Conservation (phyloP, 441 rosid genomes). For the Pelargonium exstipulatum region DNA sequence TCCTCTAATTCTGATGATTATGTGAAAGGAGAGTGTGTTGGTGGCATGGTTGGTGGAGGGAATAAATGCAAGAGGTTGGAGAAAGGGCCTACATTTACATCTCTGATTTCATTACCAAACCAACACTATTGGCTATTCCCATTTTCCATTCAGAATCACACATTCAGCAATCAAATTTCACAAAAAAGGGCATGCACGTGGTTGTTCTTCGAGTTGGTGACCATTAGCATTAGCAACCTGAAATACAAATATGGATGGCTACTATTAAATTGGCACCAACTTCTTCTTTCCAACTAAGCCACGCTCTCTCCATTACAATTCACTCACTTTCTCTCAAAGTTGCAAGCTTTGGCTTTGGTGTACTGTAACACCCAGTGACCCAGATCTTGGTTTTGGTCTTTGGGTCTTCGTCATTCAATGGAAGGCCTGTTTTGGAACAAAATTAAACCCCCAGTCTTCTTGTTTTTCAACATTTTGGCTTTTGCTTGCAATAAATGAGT, state of each 20-base stretch:
- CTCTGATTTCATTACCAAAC: neutral
- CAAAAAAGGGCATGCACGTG: neutral
- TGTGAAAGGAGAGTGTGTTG: neutral
- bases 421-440: neutral
- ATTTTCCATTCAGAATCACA: neutral
- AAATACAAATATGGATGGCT: neutral
- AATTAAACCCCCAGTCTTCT: neutral
- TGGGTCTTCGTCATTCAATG: neutral
- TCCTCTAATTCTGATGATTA: neutral
- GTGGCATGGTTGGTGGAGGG: conserved; percentile 2
- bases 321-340: neutral
- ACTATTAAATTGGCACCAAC: neutral
- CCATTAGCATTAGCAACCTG: neutral
- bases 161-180: too few relatives aligned
- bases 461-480: neutral
- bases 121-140: neutral
- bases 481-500: neutral
- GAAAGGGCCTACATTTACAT: neutral
- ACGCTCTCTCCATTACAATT: too few relatives aligned
- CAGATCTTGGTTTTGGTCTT: neutral
- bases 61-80: neutral
- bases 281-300: neutral
- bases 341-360: neutral
- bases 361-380: neutral
- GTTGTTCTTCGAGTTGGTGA: neutral